Conservation (phyloP, 495 filamentous ascomycete genomes). For the Barbatosphaeria neglecta region DNA sequence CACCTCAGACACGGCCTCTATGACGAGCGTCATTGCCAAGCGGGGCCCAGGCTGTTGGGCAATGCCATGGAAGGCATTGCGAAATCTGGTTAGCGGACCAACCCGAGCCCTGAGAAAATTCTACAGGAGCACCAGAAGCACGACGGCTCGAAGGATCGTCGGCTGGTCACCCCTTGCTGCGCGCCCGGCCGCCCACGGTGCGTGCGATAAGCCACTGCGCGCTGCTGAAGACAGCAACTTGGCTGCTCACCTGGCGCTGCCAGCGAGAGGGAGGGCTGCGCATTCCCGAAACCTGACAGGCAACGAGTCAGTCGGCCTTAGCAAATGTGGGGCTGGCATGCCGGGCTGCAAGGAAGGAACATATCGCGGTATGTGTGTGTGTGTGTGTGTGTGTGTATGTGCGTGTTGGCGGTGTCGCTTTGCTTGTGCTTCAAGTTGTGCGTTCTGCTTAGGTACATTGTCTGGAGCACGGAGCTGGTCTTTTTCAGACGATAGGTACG, state of each 20-base stretch:
- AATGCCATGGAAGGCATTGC: background rate
- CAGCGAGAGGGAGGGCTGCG: no score
- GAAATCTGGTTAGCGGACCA: background rate
- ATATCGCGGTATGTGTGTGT: no score
- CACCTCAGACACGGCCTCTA: background rate
- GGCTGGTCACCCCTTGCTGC: background rate
- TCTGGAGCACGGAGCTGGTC: background rate
- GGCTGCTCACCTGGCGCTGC: no score
- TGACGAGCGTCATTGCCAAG: background rate
- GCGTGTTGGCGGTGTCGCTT: no score
- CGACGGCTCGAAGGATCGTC: background rate
- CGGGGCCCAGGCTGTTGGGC: background rate
- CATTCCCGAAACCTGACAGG: background rate
- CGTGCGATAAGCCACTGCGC: no score
- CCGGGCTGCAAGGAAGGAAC: no score
- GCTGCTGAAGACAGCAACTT: no score
- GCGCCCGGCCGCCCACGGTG: no score
- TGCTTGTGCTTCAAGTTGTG: no score
- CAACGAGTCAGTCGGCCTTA: background rate
- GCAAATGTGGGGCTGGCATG: no score
- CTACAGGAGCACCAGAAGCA: background rate
- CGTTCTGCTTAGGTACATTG: no score
- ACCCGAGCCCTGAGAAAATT: background rate
- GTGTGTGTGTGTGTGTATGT: no score
- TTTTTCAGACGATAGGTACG: background rate